These are phyloP conservation scores for Lactarius quietus DNA, from an alignment of 768 basidiomycete genomes.

Conservation along the genomic window DNA sequence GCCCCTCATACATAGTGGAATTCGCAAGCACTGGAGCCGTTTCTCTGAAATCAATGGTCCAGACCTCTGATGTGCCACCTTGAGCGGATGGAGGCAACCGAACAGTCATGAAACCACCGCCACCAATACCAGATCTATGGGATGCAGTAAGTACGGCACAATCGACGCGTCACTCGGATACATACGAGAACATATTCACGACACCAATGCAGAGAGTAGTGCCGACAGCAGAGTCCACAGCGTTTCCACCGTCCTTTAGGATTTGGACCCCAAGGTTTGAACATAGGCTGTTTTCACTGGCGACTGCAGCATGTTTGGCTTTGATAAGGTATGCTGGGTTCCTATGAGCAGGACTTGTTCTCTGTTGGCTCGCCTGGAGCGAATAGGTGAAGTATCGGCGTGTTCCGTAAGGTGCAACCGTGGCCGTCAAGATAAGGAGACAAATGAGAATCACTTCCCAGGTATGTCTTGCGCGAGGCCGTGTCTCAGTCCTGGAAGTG, in stretches of 20 bases:
- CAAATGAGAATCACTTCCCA: neutral
- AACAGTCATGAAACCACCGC: conserved; percentile 83
- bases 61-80: conserved; percentile 52
- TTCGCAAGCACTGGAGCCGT: conserved; percentile 73
- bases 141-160: conserved; percentile 16
- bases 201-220: conserved; percentile 77
- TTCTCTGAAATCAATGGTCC: conserved; percentile 85
- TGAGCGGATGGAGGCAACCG: conserved; percentile 57
- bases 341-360: conserved; percentile 24
- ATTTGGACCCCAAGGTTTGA: conserved; percentile 79
- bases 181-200: conserved; percentile 88
- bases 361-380: conserved; percentile 10
- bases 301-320: conserved; percentile 81
- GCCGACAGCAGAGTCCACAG: conserved; percentile 82
- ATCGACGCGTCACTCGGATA: conserved; percentile 24
- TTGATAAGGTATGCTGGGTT: conserved; percentile 57
- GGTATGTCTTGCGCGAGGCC: neutral
- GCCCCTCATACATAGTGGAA: conserved; percentile 66
- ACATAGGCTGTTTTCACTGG: conserved; percentile 82
- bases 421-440: neutral
- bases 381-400: neutral
- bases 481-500: neutral
- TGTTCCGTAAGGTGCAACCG: neutral
- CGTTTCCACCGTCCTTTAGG: conserved; percentile 82
- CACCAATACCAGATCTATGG: conserved; percentile 71